These are phyloP conservation scores for Cercospora canescens DNA, from an alignment of 2,329 filamentous ascomycete species.

Conservation along the genomic window DNA sequence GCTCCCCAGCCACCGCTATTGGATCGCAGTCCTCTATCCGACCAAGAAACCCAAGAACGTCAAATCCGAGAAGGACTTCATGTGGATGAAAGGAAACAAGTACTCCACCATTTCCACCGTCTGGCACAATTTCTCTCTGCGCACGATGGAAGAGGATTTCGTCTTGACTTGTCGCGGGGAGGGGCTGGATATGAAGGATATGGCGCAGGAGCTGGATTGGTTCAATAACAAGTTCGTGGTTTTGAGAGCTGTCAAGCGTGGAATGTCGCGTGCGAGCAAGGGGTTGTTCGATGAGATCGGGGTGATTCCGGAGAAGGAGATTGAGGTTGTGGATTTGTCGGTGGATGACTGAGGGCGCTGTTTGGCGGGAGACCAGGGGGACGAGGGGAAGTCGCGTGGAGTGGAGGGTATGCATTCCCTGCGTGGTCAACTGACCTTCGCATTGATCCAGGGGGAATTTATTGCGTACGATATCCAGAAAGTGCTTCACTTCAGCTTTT, in stretches of 20 bases:
- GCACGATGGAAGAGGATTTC: constrained; percentile 23
- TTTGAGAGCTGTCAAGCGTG: constrained; percentile 27
- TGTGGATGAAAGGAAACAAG: constrained; percentile 37
- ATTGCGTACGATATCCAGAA: neutral
- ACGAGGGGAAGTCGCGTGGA: neutral
- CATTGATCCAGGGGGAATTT: neutral
- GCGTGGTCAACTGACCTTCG: neutral
- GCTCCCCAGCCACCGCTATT: constrained; percentile 32
- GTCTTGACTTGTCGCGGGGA: constrained; percentile 28
- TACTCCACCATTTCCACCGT: constrained; percentile 36
- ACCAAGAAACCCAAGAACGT: constrained; percentile 11
- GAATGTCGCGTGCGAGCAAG: neutral
- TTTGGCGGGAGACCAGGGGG: too few relatives aligned
- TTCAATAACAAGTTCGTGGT: constrained; percentile 34
- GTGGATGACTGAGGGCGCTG: constrained; percentile 15
- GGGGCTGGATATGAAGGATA: constrained; percentile 21
- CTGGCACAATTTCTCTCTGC: constrained; percentile 27
- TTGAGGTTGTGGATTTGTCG: constrained; percentile 24
- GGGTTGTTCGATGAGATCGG: constrained; percentile 21
- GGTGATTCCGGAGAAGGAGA: constrained; percentile 13
- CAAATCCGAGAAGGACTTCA: constrained; percentile 25
- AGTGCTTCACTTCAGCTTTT: neutral
- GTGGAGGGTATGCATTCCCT: neutral
- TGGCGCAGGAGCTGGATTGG: constrained; percentile 33
- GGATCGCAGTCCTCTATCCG: constrained; percentile 34